Conservation (phyloP, 2,329 filamentous ascomycete genomes). For the Xylariaceae sp. region DNA sequence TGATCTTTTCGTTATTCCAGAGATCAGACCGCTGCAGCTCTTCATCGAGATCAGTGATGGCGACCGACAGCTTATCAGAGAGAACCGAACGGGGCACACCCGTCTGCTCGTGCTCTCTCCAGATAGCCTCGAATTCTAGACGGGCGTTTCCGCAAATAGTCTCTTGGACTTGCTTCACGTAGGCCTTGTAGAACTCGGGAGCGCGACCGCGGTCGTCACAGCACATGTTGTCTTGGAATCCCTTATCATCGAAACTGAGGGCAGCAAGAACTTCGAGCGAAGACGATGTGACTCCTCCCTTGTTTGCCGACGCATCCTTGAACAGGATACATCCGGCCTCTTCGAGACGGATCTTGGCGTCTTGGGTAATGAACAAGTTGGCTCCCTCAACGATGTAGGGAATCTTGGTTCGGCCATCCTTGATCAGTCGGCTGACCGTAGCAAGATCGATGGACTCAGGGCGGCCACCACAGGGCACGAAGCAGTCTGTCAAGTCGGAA, state of each 20-base stretch:
- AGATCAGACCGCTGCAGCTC: constrained; percentile 90
- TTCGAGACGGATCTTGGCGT: constrained; percentile 92
- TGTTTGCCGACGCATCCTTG: constrained; percentile 98
- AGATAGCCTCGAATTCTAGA: constrained; percentile 97
- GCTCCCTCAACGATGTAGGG: constrained; percentile 97
- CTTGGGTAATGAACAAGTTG: constrained; percentile 97
- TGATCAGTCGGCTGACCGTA: constrained; percentile 76
- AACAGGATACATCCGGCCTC: constrained; percentile 91
- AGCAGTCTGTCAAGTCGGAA: constrained; percentile 71
- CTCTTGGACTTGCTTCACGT: constrained; percentile 85
- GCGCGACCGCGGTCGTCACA: constrained; percentile 64
- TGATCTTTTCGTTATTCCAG: constrained; percentile 77
- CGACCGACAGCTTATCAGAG: constrained; percentile 82
- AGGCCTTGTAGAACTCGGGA: constrained; percentile 87
- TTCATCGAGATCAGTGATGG: constrained; percentile 95
- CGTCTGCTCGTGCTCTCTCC: constrained; percentile 84
- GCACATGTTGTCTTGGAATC: constrained; percentile 93
- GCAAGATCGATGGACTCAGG: constrained; percentile 95
- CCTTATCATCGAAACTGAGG: constrained; percentile 84
- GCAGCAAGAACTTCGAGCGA: constrained; percentile 94
- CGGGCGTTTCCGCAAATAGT: constrained; percentile 87
- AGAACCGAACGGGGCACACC: constrained; percentile 77
- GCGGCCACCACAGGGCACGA: constrained; percentile 93
- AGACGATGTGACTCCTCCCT: constrained; percentile 95
- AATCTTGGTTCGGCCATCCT: constrained; percentile 78